Evolutionary conservation across 441 rosid genomes (phyloP).

Genomic region (Aquilaria agallochum): DNA sequence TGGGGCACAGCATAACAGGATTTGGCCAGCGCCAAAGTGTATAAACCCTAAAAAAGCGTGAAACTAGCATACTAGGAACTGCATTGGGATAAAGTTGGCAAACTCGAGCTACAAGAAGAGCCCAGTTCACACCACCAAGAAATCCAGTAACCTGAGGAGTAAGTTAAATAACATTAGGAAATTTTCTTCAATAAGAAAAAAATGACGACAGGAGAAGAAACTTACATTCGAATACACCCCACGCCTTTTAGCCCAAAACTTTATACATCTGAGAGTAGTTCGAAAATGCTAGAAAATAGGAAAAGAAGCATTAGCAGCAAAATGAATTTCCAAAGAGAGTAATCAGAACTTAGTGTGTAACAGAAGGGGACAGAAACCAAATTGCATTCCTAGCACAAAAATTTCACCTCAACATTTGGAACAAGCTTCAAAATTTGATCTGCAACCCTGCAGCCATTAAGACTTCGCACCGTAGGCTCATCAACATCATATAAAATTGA

Average conservation of each 20-base stretch:
- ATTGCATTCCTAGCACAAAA: too few relatives aligned
- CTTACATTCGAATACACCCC: constrained; percentile 87
- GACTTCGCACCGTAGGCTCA: constrained; percentile 94
- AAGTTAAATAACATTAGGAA: neutral
- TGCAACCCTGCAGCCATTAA: constrained; percentile 97
- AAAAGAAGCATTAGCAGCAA: constrained; percentile 12
- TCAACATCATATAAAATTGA: constrained; percentile 70
- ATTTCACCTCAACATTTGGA: constrained; percentile 73
- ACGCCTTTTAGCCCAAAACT: constrained; percentile 89
- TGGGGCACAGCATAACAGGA: constrained; percentile 93
- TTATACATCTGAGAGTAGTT: constrained; percentile 73
- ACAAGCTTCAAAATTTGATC: constrained; percentile 94
- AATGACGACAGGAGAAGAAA: neutral
- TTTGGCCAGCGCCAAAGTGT: constrained; percentile 99
- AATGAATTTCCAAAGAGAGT: neutral
- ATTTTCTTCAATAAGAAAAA: too few relatives aligned
- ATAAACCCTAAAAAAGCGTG: constrained; percentile 86
- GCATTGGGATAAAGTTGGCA: constrained; percentile 99
- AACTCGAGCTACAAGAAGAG: constrained; percentile 63
- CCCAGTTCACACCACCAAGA: constrained; percentile 81
- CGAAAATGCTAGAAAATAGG: constrained; percentile 60
- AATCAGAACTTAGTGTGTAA: too few relatives aligned
- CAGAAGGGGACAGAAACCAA: too few relatives aligned
- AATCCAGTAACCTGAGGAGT: constrained; percentile 64
- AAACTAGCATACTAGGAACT: constrained; percentile 84